A percentile compares a stretch with the other conserved stretches of the same genome.
These are phyloP conservation scores for Populus trichocarpa DNA, from an alignment of 441 rosid species.

Conservation along the genomic window DNA sequence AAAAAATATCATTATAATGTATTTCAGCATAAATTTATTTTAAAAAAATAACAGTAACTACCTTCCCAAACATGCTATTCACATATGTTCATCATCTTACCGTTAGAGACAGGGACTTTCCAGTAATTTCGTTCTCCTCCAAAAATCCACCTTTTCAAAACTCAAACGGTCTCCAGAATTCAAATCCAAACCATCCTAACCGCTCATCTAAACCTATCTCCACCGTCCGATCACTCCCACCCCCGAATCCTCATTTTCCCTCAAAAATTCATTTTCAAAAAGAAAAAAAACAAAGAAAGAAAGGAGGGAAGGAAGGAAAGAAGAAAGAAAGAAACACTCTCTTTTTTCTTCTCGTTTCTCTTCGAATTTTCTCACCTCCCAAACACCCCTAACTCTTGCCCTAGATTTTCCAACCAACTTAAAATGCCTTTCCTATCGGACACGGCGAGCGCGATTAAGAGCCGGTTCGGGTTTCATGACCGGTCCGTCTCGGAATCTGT, in stretches of 20 bases:
- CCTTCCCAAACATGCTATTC: too few relatives aligned
- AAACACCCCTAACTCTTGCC: not conserved
- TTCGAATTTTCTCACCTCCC: conserved; percentile 10
- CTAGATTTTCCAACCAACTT: not conserved
- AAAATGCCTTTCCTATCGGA: conserved; percentile 77
- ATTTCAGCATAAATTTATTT: too few relatives aligned
- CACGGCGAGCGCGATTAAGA: conserved; percentile 77
- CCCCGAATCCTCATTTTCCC: not conserved
- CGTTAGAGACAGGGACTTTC: not conserved
- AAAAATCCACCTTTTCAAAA: not conserved
- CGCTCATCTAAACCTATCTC: conserved; percentile 33
- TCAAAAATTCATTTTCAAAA: conserved; percentile 21
- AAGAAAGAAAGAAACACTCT: not conserved
- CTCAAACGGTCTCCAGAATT: conserved; percentile 33
- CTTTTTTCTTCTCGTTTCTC: conserved; percentile 10
- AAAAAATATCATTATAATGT: too few relatives aligned
- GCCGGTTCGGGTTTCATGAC: conserved; percentile 79
- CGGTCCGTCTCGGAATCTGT: conserved; percentile 45
- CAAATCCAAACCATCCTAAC: conserved; percentile 36
- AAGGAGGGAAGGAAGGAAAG: not conserved
- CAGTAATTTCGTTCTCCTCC: not conserved
- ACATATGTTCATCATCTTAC: too few relatives aligned
- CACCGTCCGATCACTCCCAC: conserved; percentile 41
- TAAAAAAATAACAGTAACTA: too few relatives aligned
- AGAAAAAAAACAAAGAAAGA: not conserved